Evolutionary conservation across 148 eudicot species (phyloP), one percentile per base, ranked within the genome.

Genomic region (Chenopodium suecicum): DNA sequence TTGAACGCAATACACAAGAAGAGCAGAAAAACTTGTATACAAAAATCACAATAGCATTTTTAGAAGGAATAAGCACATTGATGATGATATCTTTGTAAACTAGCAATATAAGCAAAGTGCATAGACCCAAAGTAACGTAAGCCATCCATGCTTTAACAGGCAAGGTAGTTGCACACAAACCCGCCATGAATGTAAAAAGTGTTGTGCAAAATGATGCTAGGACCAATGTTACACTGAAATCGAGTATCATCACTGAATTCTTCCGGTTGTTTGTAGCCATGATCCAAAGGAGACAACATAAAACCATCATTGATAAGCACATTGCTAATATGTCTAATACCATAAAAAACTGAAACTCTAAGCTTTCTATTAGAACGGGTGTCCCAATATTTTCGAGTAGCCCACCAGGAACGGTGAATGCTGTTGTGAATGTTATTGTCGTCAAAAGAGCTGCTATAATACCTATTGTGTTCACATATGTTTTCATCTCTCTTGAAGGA

Each of bases 341-440:
- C 50, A 70, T 70, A 34, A 70, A 70, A 17, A 70, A 11, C 27
- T 70, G 48, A 37, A 70, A 70, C 20, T 48, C 23, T 19, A 25
- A 13, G 50, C 34, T 70, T 4, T 41, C 4, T 1, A 41, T 6
- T 1, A 70, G 3, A 0, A 70, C 17, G 17, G 74, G 27, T 5
- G 25, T 37, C 25, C 50, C 74, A 1, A 1, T 41, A 44, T 37
- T 12, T 37, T 37, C 25, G 25, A 7, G 0, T 7, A 41, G 14
- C 20, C 50, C 74, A 70, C 50, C 50, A 20, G 74, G 50, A 9
- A 70, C 50, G 1, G 74, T 37, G 29, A 70, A 70, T 37, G 50
- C 74, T 70, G 74, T 37, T 37, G 74, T 70, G 74, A 70, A 70
- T 41, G 74, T 37, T 41, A 70, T 41, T 0, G 74, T 70, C 1